Evolutionary conservation across 352 stramenopile species (phyloP), one percentile per base, ranked within the genome.

Genomic region (Globisporangium iwayamae): DNA sequence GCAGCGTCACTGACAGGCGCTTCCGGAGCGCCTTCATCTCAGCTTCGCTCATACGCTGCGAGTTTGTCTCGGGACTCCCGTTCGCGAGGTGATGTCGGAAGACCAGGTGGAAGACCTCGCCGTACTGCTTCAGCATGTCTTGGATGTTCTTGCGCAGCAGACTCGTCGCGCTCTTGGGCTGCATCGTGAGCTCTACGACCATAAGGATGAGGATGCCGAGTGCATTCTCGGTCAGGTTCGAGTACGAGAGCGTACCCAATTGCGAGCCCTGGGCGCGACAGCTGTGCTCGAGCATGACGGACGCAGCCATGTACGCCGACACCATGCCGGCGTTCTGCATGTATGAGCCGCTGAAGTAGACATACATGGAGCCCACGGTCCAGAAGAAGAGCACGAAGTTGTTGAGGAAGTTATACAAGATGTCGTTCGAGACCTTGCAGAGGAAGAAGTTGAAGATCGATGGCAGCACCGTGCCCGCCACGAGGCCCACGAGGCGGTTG

Each of bases 371-470:
- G 14, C 73, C 63, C 38, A 74, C 69, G 5, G 75, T 85, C 81
- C 83, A 90, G 20, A 77, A 10, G 58, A 85, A 89, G 18, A 92
- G 72, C 41, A 83, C 70, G 7, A 72, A n/a, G 62, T 92, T 86
- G 63, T 83, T 92, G 54, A 85, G 50, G 4, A 73, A 47, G 58
- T 85, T 88, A 69, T 88, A 83, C 34, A 81, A 48, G 18, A 67
- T 43, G n/a, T 68, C 65, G 55, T 63, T 74, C 2, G 64, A 68
- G 32, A 72, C 65, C 34, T 85, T 89, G 69, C 77, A 89, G 30
- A 90, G 71, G 64, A 91, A 93, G 61, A 87, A 90, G 64, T 80
- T 76, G 61, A 89, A 70, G 39, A 91, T 80, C 8, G 81, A 91
- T 13, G 84, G 84, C 52, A 93, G 69, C 0, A 93, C 83, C 2